Conservation (phyloP, 768 basidiomycete species). For the Suillus sp. region DNA sequence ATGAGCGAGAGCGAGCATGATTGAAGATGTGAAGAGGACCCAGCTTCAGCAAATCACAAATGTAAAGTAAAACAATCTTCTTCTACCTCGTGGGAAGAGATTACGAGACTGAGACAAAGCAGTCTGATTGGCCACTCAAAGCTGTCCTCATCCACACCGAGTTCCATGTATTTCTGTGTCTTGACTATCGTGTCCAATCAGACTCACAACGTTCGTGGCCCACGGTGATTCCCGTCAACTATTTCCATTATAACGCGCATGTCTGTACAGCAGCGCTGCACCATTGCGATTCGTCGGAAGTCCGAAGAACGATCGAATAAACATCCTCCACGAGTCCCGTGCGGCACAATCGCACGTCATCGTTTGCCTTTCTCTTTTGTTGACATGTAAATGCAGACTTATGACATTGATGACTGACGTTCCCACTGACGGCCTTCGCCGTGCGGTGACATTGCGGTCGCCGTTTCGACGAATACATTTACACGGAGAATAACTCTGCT, state of each 20-base stretch:
- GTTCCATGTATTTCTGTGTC: background rate
- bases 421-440: background rate
- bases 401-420: background rate
- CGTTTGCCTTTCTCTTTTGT: background rate
- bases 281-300: background rate
- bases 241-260: background rate
- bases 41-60: constrained; percentile 17
- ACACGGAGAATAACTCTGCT: background rate
- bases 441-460: background rate
- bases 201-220: background rate
- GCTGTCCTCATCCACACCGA: background rate
- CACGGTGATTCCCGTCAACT: background rate
- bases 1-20: constrained; percentile 55
- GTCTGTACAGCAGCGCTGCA: background rate
- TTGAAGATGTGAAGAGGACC: constrained; percentile 20
- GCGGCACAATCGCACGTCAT: background rate
- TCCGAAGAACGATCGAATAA: background rate
- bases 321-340: background rate
- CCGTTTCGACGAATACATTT: background rate
- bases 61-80: constrained; percentile 13
- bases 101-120: constrained; percentile 2
- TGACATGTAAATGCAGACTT: background rate
- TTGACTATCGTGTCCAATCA: background rate
- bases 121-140: background rate
- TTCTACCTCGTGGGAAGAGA: constrained; percentile 7